Percentiles rank a stretch among this genome's conserved stretches.
Evolutionary conservation across 768 basidiomycete genomes (phyloP).

Genomic region (Amanita brunnescens): DNA sequence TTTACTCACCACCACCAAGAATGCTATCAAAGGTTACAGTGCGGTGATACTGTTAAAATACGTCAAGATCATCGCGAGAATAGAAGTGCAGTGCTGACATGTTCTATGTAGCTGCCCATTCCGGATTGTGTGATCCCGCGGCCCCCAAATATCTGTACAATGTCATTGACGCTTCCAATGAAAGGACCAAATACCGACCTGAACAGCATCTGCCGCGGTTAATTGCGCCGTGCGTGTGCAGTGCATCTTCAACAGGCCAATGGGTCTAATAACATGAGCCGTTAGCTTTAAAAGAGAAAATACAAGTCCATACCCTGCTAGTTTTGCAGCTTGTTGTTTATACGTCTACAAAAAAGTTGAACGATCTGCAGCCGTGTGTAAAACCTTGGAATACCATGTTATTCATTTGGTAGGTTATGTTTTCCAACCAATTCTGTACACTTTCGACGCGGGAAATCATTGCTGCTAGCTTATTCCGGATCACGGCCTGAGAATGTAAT

Average conservation of each 20-base stretch:
- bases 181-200: conserved; percentile 23
- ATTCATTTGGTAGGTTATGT: conserved; percentile 79
- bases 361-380: background rate
- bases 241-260: conserved; percentile 65
- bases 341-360: conserved; percentile 34
- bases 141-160: conserved; percentile 64
- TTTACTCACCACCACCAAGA: conserved; percentile 51
- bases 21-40: conserved; percentile 59
- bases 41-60: conserved; percentile 42
- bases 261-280: conserved; percentile 34
- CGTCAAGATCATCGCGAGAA: conserved; percentile 14
- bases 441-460: conserved; percentile 67
- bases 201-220: conserved; percentile 66
- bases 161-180: conserved; percentile 1
- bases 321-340: conserved; percentile 64
- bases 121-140: conserved; percentile 78
- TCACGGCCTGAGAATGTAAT: conserved; percentile 75
- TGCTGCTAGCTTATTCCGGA: conserved; percentile 77
- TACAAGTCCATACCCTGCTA: conserved; percentile 57
- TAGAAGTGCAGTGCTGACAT: conserved; percentile 25
- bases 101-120: conserved; percentile 65
- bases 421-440: conserved; percentile 76
- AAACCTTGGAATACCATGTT: conserved; percentile 45
- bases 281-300: background rate
- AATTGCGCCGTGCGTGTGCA: conserved; percentile 52